A percentile compares a stretch with the other conserved stretches of the same genome.
Conservation (phyloP, 768 basidiomycete species). For the Mycena latifolia region DNA sequence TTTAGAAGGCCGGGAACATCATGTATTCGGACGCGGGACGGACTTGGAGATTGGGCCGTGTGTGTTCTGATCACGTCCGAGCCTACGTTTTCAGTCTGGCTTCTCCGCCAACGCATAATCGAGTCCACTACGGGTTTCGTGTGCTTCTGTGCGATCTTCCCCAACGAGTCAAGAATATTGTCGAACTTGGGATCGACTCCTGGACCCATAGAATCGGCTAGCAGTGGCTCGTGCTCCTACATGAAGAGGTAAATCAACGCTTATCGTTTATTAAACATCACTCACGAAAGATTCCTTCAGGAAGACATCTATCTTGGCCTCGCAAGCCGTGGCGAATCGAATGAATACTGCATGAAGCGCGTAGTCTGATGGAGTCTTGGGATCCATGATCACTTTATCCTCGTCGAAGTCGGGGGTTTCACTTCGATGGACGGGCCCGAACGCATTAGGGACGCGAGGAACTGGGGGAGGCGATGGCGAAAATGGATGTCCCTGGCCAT, state of each 20-base stretch:
- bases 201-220: slow-evolving; percentile 77
- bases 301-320: slow-evolving; percentile 83
- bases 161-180: slow-evolving; percentile 85
- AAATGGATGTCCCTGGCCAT: slow-evolving; percentile 59
- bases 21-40: slow-evolving; percentile 52
- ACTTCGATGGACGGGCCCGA: slow-evolving; percentile 59
- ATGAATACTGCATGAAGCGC: slow-evolving; percentile 92
- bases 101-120: slow-evolving; percentile 88
- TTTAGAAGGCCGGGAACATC: slow-evolving; percentile 66
- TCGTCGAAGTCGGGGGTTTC: slow-evolving; percentile 76
- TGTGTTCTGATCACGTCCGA: slow-evolving; percentile 67
- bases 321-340: slow-evolving; percentile 84
- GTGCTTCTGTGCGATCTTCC: slow-evolving; percentile 87
- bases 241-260: background rate
- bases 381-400: slow-evolving; percentile 76
- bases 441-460: slow-evolving; percentile 78
- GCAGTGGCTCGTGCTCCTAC: slow-evolving; percentile 81
- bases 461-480: slow-evolving; percentile 82
- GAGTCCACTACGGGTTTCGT: slow-evolving; percentile 88
- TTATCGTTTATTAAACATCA: slow-evolving; percentile 19
- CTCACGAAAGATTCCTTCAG: slow-evolving; percentile 77
- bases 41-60: slow-evolving; percentile 51
- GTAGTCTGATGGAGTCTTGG: slow-evolving; percentile 88
- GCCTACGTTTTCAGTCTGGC: slow-evolving; percentile 73
- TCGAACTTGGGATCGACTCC: slow-evolving; percentile 86